These are phyloP conservation scores for Colletotrichum lindemuthianum DNA, from an alignment of 2,329 filamentous ascomycete species.

Conservation along the genomic window DNA sequence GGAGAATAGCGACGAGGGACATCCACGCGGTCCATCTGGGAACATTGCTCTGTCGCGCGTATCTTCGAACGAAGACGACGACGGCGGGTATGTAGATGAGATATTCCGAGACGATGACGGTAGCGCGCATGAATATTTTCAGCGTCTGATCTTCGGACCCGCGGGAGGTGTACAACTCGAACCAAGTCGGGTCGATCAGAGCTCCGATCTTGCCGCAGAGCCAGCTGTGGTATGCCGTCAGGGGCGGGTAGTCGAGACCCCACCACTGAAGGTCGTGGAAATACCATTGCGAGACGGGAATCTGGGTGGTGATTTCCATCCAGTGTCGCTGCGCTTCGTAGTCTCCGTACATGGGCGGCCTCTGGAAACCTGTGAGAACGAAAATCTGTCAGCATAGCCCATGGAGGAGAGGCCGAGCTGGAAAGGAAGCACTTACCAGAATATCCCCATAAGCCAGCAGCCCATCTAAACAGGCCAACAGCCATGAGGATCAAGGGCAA, in stretches of 20 bases:
- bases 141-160: conserved; percentile 81
- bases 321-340: conserved; percentile 98
- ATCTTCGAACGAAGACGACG: conserved; percentile 86
- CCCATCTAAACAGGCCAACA: conserved; percentile 93
- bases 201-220: conserved; percentile 87
- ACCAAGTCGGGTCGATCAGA: conserved; percentile 85
- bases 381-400: conserved; percentile 13
- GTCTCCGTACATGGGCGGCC: conserved; percentile 93
- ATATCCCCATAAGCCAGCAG: conserved; percentile 91
- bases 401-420: neutral
- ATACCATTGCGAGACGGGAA: conserved; percentile 96
- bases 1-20: conserved; percentile 86
- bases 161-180: conserved; percentile 83
- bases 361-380: conserved; percentile 70
- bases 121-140: conserved; percentile 96
- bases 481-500: conserved; percentile 89
- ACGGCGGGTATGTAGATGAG: conserved; percentile 87
- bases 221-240: conserved; percentile 99
- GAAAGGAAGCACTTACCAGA: conserved; percentile 69
- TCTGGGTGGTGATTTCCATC: conserved; percentile 94
- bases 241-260: conserved; percentile 96
- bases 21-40: conserved; percentile 85
- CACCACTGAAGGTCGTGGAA: conserved; percentile 97
- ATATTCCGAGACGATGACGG: conserved; percentile 91
- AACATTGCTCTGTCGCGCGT: conserved; percentile 79